Percentiles rank a stretch among this genome's conserved stretches.
phyloP scores from a whole-genome alignment of 495 filamentous ascomycete genomes.

The Trichoderma orchidacearum region DNA sequence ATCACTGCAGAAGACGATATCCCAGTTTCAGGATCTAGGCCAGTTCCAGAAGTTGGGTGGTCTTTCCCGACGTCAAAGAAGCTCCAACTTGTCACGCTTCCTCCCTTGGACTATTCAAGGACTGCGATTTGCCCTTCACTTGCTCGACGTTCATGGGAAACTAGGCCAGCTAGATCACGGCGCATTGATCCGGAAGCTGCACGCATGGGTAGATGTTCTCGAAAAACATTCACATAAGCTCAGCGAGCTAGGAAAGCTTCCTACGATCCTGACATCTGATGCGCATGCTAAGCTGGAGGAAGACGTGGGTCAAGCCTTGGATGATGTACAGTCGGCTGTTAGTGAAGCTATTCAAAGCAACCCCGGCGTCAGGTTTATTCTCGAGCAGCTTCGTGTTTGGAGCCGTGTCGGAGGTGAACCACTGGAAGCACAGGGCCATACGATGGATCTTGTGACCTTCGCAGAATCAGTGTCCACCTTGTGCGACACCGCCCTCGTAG shows the following conservation, averaged over 20 bases:
- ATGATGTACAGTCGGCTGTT: constrained; percentile 30
- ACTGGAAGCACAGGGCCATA: neutral
- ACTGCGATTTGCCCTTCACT: constrained; percentile 23
- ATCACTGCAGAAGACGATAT: constrained; percentile 8
- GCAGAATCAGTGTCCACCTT: constrained; percentile 42
- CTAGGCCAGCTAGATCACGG: constrained; percentile 37
- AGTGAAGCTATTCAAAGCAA: constrained; percentile 25
- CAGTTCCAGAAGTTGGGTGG: neutral
- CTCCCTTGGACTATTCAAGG: constrained; percentile 28
- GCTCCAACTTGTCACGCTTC: constrained; percentile 16
- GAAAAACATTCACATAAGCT: constrained; percentile 14
- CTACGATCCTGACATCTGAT: constrained; percentile 35
- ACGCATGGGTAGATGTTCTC: constrained; percentile 36
- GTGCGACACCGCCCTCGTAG: constrained; percentile 55
- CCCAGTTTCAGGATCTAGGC: constrained; percentile 12
- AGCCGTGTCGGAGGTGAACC: constrained; percentile 11
- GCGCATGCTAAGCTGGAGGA: constrained; percentile 25
- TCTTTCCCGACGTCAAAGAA: constrained; percentile 1
- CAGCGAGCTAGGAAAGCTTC: constrained; percentile 35
- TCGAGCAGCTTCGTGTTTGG: constrained; percentile 46
- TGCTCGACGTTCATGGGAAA: constrained; percentile 46
- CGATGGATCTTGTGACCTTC: constrained; percentile 24
- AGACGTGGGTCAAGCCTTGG: constrained; percentile 29
- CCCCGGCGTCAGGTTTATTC: constrained; percentile 47
- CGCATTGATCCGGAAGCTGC: constrained; percentile 25